These are phyloP conservation scores for Metarhizium brunneum DNA, from an alignment of 2,329 filamentous ascomycete species.

Conservation along the genomic window DNA sequence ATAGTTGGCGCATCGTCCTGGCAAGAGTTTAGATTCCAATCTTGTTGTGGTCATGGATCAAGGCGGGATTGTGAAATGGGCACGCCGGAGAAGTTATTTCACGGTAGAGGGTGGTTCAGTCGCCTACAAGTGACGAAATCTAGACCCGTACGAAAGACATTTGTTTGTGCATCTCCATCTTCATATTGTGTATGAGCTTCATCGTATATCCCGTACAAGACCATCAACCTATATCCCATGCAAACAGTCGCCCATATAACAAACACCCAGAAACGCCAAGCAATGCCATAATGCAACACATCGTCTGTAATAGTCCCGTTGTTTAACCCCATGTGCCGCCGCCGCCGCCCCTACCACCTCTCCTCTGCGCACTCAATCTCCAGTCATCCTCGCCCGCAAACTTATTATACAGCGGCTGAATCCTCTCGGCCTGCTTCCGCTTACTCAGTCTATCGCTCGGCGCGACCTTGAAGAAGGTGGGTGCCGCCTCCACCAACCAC, in stretches of 20 bases:
- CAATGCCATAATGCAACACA: background rate
- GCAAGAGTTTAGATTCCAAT: too few relatives aligned
- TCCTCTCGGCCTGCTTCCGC: constrained; percentile 86
- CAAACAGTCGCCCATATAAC: background rate
- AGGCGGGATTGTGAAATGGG: too few relatives aligned
- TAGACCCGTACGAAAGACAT: too few relatives aligned
- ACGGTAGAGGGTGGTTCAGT: too few relatives aligned
- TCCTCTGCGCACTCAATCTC: constrained; percentile 80
- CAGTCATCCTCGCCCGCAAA: constrained; percentile 91
- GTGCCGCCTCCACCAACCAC: constrained; percentile 89
- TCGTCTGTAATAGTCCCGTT: background rate
- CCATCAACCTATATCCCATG: too few relatives aligned
- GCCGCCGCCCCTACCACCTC: constrained; percentile 72
- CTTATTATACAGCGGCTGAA: constrained; percentile 90
- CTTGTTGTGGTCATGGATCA: too few relatives aligned
- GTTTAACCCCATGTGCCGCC: constrained; percentile 85
- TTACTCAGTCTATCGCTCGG: constrained; percentile 80
- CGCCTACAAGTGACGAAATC: too few relatives aligned
- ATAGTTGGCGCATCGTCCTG: too few relatives aligned
- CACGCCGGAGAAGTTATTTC: too few relatives aligned
- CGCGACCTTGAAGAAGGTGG: constrained; percentile 97
- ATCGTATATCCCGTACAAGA: too few relatives aligned
- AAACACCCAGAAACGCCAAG: background rate
- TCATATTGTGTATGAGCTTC: too few relatives aligned
- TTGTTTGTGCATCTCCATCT: too few relatives aligned